Base-by-base conservation (phyloP, 164 flowering plant species). In the Protea cynaroides region DNA sequence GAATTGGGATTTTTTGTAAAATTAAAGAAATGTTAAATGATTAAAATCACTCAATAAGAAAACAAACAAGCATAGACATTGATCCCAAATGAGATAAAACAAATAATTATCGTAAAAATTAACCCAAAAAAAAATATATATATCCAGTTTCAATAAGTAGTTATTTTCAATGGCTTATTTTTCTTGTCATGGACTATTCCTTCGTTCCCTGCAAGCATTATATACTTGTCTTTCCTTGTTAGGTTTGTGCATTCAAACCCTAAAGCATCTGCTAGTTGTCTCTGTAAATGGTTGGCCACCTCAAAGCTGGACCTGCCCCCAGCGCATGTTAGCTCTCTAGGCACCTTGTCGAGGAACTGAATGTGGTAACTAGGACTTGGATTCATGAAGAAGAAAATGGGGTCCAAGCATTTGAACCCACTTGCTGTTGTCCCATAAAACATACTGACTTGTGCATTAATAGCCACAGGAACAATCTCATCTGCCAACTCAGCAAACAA, bases 121-220 rank as follows among this genome's bases (percentile, higher is more conserved):
- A 9, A n/a, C n/a, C n/a, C n/a, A n/a, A n/a, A 4, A 37, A 4
- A 37, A 40, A 8, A 8, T 8, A 8, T 47, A 40, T 40, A n/a
- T n/a, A n/a, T n/a, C n/a, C n/a, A n/a, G n/a, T n/a, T n/a, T n/a
- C n/a, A n/a, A n/a, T n/a, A n/a, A n/a, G n/a, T n/a, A n/a, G n/a
- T n/a, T n/a, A n/a, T n/a, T n/a, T n/a, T n/a, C n/a, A n/a, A 67
- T 46, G 29, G 34, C 53, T 64, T 61, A 44, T 17, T 43, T 55
- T 38, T 70, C 40, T 68, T 63, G 15, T 74, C 71, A 24, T 70
- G 38, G 9, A 86, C 94, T 40, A 84, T 46, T 34, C 98, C 98
- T 72, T 89, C 92, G 69, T 92, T 88, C 55, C 98, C 98, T 8
- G 92, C 98, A 0, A 92, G 75, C 86, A 88, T 83, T 84, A 92